These are phyloP conservation scores for Euptelea pleiosperma DNA, from an alignment of 164 flowering plant genomes.

Conservation along the genomic window DNA sequence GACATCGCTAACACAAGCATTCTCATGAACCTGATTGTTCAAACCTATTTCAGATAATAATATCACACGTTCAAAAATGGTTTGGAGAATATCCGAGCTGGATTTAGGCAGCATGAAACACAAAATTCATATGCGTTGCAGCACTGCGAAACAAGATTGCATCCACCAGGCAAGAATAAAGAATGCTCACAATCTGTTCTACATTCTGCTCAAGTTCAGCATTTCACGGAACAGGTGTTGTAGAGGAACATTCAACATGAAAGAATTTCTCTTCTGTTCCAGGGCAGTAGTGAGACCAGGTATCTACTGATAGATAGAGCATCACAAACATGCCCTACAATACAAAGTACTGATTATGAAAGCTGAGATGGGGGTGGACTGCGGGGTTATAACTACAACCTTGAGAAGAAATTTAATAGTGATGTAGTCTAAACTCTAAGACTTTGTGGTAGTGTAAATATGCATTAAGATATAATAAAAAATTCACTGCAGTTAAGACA, in stretches of 20 bases:
- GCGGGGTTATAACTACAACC: background rate
- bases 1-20: slow-evolving; percentile 85
- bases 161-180: slow-evolving; percentile 55
- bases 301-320: slow-evolving; percentile 68
- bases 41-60: background rate
- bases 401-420: background rate
- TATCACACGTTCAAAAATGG: background rate
- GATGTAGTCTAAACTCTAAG: background rate
- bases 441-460: too few species aligned
- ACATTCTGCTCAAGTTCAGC: background rate
- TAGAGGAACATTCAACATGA: slow-evolving; percentile 72
- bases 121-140: slow-evolving; percentile 91
- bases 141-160: slow-evolving; percentile 80
- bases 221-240: background rate
- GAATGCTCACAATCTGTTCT: background rate
- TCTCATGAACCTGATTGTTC: slow-evolving; percentile 99
- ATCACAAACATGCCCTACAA: slow-evolving; percentile 81
- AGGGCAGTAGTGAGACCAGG: slow-evolving; percentile 79
- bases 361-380: background rate
- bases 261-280: slow-evolving; percentile 58
- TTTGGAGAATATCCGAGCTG: slow-evolving; percentile 42
- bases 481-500: too few species aligned
- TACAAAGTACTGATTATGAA: slow-evolving; percentile 10
- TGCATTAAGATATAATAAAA: too few species aligned
- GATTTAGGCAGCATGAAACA: slow-evolving; percentile 92